These are phyloP conservation scores for Zanthoxylum bungeanum DNA, from an alignment of 345 rosid species.

Conservation along the genomic window DNA sequence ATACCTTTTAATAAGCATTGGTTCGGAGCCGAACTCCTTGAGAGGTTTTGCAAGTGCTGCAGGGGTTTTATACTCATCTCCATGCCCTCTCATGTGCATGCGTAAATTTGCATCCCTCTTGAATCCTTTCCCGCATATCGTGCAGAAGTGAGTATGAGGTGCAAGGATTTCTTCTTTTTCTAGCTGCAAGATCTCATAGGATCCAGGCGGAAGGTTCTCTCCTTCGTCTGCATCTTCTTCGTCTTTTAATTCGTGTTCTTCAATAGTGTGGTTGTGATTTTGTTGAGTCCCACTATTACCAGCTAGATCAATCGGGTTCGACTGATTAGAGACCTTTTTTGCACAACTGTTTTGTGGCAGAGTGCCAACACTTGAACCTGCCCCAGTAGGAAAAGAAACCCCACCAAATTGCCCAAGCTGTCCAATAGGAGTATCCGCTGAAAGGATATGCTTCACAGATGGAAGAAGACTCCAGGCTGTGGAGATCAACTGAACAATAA, in stretches of 20 bases:
- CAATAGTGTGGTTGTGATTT: conserved; percentile 40
- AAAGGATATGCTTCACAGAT: conserved; percentile 61
- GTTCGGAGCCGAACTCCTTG: too few relatives aligned
- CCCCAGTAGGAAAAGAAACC: conserved; percentile 38
- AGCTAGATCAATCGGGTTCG: conserved; percentile 36
- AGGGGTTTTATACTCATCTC: conserved; percentile 73
- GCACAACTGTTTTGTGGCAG: conserved; percentile 37
- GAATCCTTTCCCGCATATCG: conserved; percentile 80
- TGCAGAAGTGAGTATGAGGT: conserved; percentile 95
- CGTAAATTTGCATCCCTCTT: conserved; percentile 87
- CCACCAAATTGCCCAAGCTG: conserved; percentile 54
- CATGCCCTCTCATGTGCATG: conserved; percentile 98
- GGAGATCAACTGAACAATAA: conserved; percentile 88
- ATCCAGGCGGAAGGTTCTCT: conserved; percentile 89
- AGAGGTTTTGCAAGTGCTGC: conserved; percentile 62
- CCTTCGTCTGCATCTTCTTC: conserved; percentile 95
- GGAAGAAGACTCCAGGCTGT: conserved; percentile 96
- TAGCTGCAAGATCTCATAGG: conserved; percentile 85
- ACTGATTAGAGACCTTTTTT: conserved; percentile 34
- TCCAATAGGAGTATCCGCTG: conserved; percentile 35
- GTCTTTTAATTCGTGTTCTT: conserved; percentile 78
- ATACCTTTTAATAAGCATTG: conserved; percentile 39
- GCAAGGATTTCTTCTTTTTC: conserved; percentile 99
- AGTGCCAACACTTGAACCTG: conserved; percentile 33
- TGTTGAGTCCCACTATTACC: conserved; percentile 31